These are phyloP conservation scores for Myxozyma monticola DNA, from an alignment of 805 yeast species.

Conservation along the genomic window DNA sequence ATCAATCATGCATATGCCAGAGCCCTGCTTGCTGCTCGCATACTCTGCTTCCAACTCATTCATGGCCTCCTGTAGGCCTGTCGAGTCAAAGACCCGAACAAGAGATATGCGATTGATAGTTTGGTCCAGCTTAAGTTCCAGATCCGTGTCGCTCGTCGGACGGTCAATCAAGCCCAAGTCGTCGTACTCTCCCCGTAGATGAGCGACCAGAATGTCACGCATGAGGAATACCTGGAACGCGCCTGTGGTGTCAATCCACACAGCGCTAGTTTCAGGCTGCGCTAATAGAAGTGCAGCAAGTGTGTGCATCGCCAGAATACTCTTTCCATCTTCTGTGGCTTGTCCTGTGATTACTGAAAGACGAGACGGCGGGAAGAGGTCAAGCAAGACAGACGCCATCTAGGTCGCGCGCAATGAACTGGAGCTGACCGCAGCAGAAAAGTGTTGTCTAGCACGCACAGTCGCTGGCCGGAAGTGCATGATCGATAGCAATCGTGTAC, in stretches of 20 bases:
- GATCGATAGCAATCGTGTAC: no score
- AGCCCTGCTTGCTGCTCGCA: not conserved
- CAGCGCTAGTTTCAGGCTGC: not conserved
- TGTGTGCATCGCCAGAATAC: constrained; percentile 17
- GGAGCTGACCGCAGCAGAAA: no score
- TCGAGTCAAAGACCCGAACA: constrained; percentile 21
- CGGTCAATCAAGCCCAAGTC: no score
- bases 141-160: no score
- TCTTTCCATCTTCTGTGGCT: constrained; percentile 5
- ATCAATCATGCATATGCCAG: constrained; percentile 12
- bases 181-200: not conserved
- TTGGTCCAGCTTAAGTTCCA: no score
- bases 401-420: no score
- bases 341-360: constrained; percentile 9
- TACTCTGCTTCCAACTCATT: not conserved
- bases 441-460: no score
- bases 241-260: constrained; percentile 26
- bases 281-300: constrained; percentile 16
- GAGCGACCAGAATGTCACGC: constrained; percentile 4
- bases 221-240: constrained; percentile 18
- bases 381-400: no score
- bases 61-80: constrained; percentile 12
- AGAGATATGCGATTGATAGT: constrained; percentile 9
- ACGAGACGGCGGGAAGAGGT: constrained; percentile 11
- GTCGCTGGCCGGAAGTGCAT: no score